Evolutionary conservation across 768 basidiomycete species (phyloP).

Genomic region (Candolleomyces aberdarensis): DNA sequence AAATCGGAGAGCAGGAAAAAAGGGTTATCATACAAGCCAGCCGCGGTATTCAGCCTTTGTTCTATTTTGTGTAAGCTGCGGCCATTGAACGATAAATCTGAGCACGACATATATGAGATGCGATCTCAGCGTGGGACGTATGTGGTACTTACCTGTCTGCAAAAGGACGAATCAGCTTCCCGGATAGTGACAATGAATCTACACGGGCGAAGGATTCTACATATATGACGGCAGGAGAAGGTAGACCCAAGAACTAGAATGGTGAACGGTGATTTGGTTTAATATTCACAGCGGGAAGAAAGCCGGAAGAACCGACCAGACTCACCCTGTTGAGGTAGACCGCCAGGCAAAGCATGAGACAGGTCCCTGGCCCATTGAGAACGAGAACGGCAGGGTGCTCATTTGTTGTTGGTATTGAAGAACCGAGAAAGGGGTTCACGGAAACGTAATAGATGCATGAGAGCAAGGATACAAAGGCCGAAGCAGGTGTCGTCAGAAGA

Average conservation of each 20-base stretch:
- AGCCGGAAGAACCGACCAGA: slow-evolving; percentile 5
- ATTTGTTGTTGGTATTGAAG: slow-evolving; percentile 14
- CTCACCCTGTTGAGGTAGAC: slow-evolving; percentile 71
- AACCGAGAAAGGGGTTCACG: slow-evolving; percentile 44
- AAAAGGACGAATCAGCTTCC: slow-evolving; percentile 73
- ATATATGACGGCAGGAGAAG: slow-evolving; percentile 74
- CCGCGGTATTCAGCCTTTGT: slow-evolving; percentile 52
- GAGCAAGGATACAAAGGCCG: slow-evolving; percentile 59
- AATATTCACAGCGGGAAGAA: background rate
- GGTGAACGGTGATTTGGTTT: background rate
- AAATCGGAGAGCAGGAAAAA: background rate
- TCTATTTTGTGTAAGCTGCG: slow-evolving; percentile 42
- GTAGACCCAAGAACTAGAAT: slow-evolving; percentile 68
- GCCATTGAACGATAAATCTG: slow-evolving; percentile 94
- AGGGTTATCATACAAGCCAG: slow-evolving; percentile 55
- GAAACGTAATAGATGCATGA: slow-evolving; percentile 61
- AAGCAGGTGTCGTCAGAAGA: slow-evolving; percentile 63
- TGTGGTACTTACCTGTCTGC: slow-evolving; percentile 64
- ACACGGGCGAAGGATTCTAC: slow-evolving; percentile 95
- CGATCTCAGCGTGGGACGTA: background rate
- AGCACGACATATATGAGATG: background rate
- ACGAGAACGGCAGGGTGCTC: slow-evolving; percentile 72
- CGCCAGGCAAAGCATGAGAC: slow-evolving; percentile 72
- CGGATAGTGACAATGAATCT: slow-evolving; percentile 75
- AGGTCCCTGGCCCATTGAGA: slow-evolving; percentile 95